Evolutionary conservation across 139 green algal genomes (phyloP), one percentile per base, ranked within the genome.

Genomic region (Bryopsis sp.): DNA sequence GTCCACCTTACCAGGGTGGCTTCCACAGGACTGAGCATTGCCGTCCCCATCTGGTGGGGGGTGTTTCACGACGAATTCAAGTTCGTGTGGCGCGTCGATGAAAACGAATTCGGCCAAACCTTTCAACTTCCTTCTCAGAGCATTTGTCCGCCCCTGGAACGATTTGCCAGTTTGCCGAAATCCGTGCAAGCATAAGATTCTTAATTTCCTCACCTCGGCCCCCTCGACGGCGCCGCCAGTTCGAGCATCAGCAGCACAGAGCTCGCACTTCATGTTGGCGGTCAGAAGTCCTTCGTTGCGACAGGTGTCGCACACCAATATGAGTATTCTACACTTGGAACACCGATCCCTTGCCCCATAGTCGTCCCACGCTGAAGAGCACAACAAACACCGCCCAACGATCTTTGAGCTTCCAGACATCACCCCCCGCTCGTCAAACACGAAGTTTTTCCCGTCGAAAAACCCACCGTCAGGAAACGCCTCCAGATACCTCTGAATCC

Each of bases 101-200:
- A 89, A 97, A 1, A 85, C 72, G 32, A 96, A 81, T 0, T 92
- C 85, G 2, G 76, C 85, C 7, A 89, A 7, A 32, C 74, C 60
- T 1, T 68, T 50, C 6, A 96, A 78, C 48, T 78, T 72, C 72
- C 84, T 85, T 3, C 73, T 65, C 19, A 97, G 68, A 0, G 63
- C 80, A 28, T 58, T 59, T 1, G 81, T 85, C 5, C 91, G 81
- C 1, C 82, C 89, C 64, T 84, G 73, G 50, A 95, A 87, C 19
- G 79, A 74, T 24, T 65, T 66, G 0, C 61, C 88, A 2, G 69
- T 92, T 78, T 97, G 88, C 15, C 91, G 63, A 76, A 97, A 97
- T 48, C 90, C 90, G 68, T 97, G 90, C 29, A 97, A 73, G 57
- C 88, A 94, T 26, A 96, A 75, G 8, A 96, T 79, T 6, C 77